Evolutionary conservation across 306 rosid genomes (phyloP).

Genomic region (Erythrophleum fordii): DNA sequence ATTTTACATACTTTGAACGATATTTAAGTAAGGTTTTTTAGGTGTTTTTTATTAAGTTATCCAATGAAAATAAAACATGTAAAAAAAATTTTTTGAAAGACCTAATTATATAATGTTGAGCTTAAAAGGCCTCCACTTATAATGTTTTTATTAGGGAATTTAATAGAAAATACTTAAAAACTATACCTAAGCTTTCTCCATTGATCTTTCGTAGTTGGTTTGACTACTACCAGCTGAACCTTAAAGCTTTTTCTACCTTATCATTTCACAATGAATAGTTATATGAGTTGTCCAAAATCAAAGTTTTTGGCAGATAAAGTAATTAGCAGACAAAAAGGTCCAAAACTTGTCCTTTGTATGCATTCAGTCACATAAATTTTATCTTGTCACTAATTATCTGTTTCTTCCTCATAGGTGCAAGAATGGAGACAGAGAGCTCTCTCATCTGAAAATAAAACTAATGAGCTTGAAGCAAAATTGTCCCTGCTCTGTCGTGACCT

Average conservation of each 20-base stretch:
- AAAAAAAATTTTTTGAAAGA: neutral
- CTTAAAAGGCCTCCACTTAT: too few species aligned
- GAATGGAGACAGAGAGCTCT: conserved; percentile 86
- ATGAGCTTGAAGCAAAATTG: conserved; percentile 53
- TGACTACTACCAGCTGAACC: too few species aligned
- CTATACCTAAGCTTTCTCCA: too few species aligned
- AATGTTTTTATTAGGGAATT: too few species aligned
- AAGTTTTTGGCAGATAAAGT: too few species aligned
- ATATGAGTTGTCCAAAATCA: neutral
- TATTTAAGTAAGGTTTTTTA: neutral
- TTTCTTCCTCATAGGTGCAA: conserved; percentile 62
- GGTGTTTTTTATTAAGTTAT: neutral
- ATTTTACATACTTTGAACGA: neutral
- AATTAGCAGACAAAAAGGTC: too few species aligned
- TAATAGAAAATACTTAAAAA: neutral
- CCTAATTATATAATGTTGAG: too few species aligned
- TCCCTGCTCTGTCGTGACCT: conserved; percentile 48
- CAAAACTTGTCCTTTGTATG: neutral
- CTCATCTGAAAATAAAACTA: conserved; percentile 59
- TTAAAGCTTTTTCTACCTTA: too few species aligned
- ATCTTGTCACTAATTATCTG: neutral
- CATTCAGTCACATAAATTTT: neutral
- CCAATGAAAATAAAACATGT: neutral
- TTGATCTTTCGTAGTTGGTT: too few species aligned
- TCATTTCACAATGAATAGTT: too few species aligned